phyloP scores from a whole-genome alignment of 306 rosid genomes.

The Geum urbanum region DNA sequence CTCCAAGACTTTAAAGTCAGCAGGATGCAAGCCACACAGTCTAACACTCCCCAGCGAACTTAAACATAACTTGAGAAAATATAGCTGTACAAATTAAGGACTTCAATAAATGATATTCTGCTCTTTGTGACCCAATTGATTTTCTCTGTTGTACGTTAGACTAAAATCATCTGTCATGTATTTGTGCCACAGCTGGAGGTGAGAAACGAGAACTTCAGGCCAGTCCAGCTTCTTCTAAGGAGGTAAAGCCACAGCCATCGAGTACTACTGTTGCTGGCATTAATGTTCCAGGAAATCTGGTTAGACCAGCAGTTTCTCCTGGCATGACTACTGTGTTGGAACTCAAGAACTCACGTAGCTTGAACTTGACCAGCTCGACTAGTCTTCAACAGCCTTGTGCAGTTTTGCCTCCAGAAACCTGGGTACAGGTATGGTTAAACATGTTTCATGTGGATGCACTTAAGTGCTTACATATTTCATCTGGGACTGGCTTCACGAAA shows the following conservation, averaged over 20 bases:
- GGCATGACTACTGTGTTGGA: conserved; percentile 59
- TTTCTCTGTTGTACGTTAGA: not conserved
- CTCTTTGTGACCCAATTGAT: not conserved
- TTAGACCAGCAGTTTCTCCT: conserved; percentile 52
- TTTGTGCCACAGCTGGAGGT: conserved; percentile 47
- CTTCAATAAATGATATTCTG: not conserved
- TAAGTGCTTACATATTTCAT: not conserved
- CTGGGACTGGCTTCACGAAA: not conserved
- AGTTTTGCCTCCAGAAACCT: conserved; percentile 62
- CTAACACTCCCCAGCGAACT: not conserved
- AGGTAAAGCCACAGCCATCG: conserved; percentile 28
- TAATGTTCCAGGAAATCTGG: conserved; percentile 39
- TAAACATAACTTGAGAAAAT: not conserved
- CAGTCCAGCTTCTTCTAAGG: conserved; percentile 38
- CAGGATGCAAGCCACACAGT: not conserved
- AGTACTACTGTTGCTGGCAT: conserved; percentile 32
- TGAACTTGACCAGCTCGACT: conserved; percentile 35
- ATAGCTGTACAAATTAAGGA: not conserved
- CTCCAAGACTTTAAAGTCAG: not conserved
- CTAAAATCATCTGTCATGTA: not conserved
- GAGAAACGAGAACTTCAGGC: conserved; percentile 50
- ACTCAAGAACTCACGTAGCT: conserved; percentile 49
- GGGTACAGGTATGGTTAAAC: conserved; percentile 52
- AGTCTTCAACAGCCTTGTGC: conserved; percentile 40
- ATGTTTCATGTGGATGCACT: not conserved